These are phyloP conservation scores for Aspergillus pseudotamarii DNA, from an alignment of 2,329 filamentous ascomycete species.

Conservation along the genomic window DNA sequence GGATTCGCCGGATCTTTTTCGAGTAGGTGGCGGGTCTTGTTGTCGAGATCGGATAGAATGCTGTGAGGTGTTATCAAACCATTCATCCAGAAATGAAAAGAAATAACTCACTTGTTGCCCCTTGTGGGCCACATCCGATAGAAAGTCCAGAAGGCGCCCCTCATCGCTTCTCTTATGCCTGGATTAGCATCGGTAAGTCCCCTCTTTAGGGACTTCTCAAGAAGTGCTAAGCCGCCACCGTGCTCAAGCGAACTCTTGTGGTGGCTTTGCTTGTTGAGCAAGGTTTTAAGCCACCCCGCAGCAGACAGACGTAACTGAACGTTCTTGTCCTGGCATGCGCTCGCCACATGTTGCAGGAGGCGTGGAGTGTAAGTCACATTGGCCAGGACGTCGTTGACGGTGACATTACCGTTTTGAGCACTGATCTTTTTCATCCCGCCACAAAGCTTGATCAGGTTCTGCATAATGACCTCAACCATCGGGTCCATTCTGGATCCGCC, in stretches of 20 bases:
- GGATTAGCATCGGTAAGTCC: constrained; percentile 89
- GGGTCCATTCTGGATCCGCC: constrained; percentile 80
- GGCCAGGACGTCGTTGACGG: constrained; percentile 78
- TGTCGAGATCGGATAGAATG: constrained; percentile 77
- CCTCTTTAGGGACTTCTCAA: constrained; percentile 88
- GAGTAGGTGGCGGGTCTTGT: constrained; percentile 75
- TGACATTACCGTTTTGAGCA: constrained; percentile 78
- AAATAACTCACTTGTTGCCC: constrained; percentile 67
- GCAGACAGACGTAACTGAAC: constrained; percentile 80
- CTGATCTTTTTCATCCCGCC: constrained; percentile 91
- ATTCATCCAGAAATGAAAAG: background rate
- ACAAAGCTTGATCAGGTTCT: constrained; percentile 85
- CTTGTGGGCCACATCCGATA: constrained; percentile 74
- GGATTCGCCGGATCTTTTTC: constrained; percentile 79
- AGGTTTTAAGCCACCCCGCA: constrained; percentile 78
- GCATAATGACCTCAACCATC: constrained; percentile 87
- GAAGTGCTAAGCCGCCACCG: constrained; percentile 75
- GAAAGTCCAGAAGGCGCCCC: constrained; percentile 85
- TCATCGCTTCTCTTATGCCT: constrained; percentile 82
- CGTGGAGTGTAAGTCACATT: constrained; percentile 78
- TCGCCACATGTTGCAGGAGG: constrained; percentile 82
- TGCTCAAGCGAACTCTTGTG: constrained; percentile 86
- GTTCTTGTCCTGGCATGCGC: constrained; percentile 89
- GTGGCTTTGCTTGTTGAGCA: constrained; percentile 72
- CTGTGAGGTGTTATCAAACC: constrained; percentile 47